A percentile compares a stretch with the other conserved stretches of the same genome.
Conservation (phyloP, 2,329 filamentous ascomycete species). For the Alternaria arbusti region DNA sequence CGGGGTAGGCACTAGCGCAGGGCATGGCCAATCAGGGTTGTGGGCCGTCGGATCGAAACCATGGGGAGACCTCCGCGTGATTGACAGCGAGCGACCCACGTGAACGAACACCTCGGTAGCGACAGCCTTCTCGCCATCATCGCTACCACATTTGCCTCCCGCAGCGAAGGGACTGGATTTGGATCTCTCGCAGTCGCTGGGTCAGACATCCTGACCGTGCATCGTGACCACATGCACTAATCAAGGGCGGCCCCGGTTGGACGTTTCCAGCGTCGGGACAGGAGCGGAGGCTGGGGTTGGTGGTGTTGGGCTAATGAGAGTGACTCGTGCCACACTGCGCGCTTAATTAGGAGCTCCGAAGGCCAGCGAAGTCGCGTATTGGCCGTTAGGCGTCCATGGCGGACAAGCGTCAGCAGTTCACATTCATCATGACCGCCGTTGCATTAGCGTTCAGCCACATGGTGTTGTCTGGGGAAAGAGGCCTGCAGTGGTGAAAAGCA, state of each 20-base stretch:
- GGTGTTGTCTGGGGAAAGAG: not conserved
- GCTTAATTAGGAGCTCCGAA: not conserved
- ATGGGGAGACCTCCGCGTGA: not conserved
- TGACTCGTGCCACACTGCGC: not conserved
- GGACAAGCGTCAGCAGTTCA: not conserved
- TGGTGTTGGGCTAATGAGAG: not conserved
- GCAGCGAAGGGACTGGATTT: not conserved
- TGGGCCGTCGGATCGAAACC: not conserved
- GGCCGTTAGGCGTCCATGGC: not conserved
- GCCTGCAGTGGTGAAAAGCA: not conserved
- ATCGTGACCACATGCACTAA: not conserved
- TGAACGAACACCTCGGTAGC: not conserved
- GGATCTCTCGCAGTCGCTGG: not conserved
- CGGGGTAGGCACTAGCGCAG: not conserved
- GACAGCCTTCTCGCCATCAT: not conserved
- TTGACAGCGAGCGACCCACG: not conserved
- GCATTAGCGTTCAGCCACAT: not conserved
- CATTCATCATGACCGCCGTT: not conserved
- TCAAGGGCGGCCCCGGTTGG: not conserved
- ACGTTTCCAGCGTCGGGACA: not conserved
- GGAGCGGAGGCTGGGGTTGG: not conserved
- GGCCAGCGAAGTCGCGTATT: not conserved
- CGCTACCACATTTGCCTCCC: not conserved
- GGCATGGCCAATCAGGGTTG: not conserved
- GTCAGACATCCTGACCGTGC: not conserved